Evolutionary conservation across 495 filamentous ascomycete genomes (phyloP).

Genomic region (Aspergillus ostianus): DNA sequence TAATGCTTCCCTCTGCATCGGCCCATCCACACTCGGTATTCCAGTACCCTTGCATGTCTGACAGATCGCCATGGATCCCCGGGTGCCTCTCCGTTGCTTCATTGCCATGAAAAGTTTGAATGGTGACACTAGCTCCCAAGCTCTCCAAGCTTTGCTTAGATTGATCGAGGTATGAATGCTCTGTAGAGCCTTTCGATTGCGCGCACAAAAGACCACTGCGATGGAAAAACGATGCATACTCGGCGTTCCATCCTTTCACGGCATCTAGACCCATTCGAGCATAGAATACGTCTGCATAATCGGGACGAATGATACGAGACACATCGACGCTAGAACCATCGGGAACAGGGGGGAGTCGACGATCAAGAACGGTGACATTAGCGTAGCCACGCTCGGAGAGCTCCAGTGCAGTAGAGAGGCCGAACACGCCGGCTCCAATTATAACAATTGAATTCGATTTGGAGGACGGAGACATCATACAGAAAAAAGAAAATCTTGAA

Average conservation of each 20-base stretch:
- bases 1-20: conserved; percentile 64
- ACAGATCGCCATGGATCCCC: conserved; percentile 42
- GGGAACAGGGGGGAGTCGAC: conserved; percentile 49
- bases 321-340: conserved; percentile 59
- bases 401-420: neutral
- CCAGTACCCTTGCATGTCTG: conserved; percentile 54
- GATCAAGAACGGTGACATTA: conserved; percentile 49
- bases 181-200: neutral
- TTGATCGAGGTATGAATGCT: neutral
- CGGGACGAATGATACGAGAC: conserved; percentile 62
- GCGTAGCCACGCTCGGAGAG: conserved; percentile 11
- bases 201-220: neutral
- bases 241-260: neutral
- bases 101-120: neutral
- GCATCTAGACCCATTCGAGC: conserved; percentile 18
- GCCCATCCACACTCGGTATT: conserved; percentile 70
- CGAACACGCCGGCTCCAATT: neutral
- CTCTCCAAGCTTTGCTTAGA: neutral
- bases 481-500: neutral
- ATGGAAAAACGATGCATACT: neutral
- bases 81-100: neutral
- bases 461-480: neutral
- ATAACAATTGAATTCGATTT: neutral
- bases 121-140: neutral
- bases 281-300: conserved; percentile 66